Evolutionary conservation across 768 basidiomycete species (phyloP), one percentile per base, ranked within the genome.

Genomic region (Russula abietina): DNA sequence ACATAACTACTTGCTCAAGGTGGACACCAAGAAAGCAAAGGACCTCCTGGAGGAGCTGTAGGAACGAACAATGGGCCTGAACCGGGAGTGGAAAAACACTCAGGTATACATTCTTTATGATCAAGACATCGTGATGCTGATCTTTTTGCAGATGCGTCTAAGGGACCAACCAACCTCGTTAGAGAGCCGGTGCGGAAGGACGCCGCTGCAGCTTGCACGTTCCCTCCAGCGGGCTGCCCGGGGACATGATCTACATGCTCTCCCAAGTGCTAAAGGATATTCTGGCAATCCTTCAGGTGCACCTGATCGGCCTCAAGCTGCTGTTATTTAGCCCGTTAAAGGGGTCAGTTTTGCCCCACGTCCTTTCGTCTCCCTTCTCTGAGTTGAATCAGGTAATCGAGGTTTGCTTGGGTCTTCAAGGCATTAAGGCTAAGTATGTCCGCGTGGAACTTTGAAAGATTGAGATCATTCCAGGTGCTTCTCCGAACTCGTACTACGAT

Each of bases 361-460:
- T 63, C 28, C 57, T 63, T n/a, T 39, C 17, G 22, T 55, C 38
- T 36, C 67, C 64, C 22, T 67, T 12, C n/a, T 54, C 12, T 26
- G 24, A 48, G 7, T 26, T 41, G 6, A 4, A 28, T n/a, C 59
- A 93, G 91, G 87, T 90, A 22, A 82, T 98, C 56, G 94, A 98
- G 73, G 82, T 98, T 14, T 85, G 94, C 19, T 79, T 86, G 6
- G 87, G 85, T 0, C 77, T 79, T 2, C 81, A 84, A 65, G 88
- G 89, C 17, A 82, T 91, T 71, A 94, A 93, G 76, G 91, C 91
- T 30, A 91, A 93, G 74, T 96, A 91, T 87, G 87, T 98, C 28
- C 84, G 88, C 66, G 85, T 97, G 64, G 93, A 96, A 75, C 80
- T 97, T 72, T 84, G 91, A 67, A 94, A 94, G 77, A 84, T 95